phyloP scores from a whole-genome alignment of 1,284 basidiomycete species.

The Malassezia slooffiae region DNA sequence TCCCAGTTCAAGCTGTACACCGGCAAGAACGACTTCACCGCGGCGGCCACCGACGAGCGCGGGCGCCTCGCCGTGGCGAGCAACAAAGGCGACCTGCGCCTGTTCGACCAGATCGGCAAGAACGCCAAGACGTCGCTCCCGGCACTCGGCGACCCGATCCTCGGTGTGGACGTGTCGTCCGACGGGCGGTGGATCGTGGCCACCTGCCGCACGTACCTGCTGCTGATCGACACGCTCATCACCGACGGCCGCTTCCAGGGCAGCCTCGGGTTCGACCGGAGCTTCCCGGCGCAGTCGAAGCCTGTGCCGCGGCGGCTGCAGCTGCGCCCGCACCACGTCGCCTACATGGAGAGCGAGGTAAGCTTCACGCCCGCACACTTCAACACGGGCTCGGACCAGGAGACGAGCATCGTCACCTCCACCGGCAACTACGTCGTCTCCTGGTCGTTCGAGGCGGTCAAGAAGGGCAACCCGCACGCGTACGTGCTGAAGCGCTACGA shows the following conservation, averaged over 20 bases:
- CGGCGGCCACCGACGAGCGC: slow-evolving; percentile 71
- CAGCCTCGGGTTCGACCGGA: slow-evolving; percentile 78
- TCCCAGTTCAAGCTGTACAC: slow-evolving; percentile 92
- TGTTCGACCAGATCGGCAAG: slow-evolving; percentile 94
- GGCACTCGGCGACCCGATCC: slow-evolving; percentile 84
- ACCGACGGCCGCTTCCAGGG: slow-evolving; percentile 80
- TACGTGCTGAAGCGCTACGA: slow-evolving; percentile 79
- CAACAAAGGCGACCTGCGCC: slow-evolving; percentile 88
- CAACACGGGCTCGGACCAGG: slow-evolving; percentile 66
- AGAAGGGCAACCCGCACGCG: slow-evolving; percentile 75
- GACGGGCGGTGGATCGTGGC: slow-evolving; percentile 91
- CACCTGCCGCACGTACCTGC: slow-evolving; percentile 84
- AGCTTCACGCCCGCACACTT: slow-evolving; percentile 91
- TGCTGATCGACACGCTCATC: slow-evolving; percentile 90
- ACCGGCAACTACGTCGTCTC: slow-evolving; percentile 81
- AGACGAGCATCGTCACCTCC: slow-evolving; percentile 92
- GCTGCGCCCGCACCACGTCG: slow-evolving; percentile 80
- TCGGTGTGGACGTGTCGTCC: slow-evolving; percentile 86
- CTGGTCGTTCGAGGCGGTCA: slow-evolving; percentile 84
- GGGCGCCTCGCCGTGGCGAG: slow-evolving; percentile 87
- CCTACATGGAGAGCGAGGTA: slow-evolving; percentile 82
- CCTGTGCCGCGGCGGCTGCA: slow-evolving; percentile 81
- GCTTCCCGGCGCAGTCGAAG: slow-evolving; percentile 87
- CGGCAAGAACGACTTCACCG: slow-evolving; percentile 89
- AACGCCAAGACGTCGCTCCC: slow-evolving; percentile 98